Percentiles rank a stretch among this genome's conserved stretches.
These are phyloP conservation scores for Phellinidium pouzarii DNA, from an alignment of 1,284 basidiomycete genomes.

Conservation along the genomic window DNA sequence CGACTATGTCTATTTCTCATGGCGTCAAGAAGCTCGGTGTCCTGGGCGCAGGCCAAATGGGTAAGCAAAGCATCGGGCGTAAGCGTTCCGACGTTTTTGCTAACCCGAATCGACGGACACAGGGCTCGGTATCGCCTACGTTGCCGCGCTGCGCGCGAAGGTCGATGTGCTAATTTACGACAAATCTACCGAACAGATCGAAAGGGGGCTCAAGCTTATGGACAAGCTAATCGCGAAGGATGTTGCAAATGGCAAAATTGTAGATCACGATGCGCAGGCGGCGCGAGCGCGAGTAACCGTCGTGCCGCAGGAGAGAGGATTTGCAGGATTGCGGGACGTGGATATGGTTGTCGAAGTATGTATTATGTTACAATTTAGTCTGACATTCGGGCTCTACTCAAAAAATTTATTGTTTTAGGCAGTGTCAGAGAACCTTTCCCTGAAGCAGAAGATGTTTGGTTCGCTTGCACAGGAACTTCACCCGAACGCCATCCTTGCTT, in stretches of 20 bases:
- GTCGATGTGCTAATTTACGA: conserved; percentile 75
- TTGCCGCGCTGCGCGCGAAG: conserved; percentile 73
- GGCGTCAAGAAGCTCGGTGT: conserved; percentile 66
- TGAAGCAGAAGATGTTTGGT: conserved; percentile 80
- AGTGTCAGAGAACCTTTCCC: conserved; percentile 76
- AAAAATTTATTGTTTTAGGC: conserved; percentile 44
- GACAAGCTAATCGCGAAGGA: conserved; percentile 86
- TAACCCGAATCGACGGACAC: neutral
- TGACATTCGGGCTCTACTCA: no score
- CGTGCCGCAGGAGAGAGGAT: conserved; percentile 39
- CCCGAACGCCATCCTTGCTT: conserved; percentile 77
- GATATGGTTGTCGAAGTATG: conserved; percentile 88
- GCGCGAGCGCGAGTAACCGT: conserved; percentile 59
- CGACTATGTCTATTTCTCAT: conserved; percentile 49
- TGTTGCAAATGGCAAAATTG: conserved; percentile 78
- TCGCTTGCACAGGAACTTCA: conserved; percentile 63
- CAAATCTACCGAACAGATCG: conserved; percentile 55
- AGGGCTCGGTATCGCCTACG: conserved; percentile 79
- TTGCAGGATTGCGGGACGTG: conserved; percentile 61
- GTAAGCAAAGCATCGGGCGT: conserved; percentile 24
- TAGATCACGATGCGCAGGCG: conserved; percentile 65
- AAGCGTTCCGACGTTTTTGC: neutral
- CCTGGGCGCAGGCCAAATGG: conserved; percentile 85
- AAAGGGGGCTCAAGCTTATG: conserved; percentile 65
- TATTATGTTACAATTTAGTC: conserved; percentile 1